Evolutionary conservation across 2,329 filamentous ascomycete genomes (phyloP), one percentile per base, ranked within the genome.

Genomic region (Fusarium clavum): DNA sequence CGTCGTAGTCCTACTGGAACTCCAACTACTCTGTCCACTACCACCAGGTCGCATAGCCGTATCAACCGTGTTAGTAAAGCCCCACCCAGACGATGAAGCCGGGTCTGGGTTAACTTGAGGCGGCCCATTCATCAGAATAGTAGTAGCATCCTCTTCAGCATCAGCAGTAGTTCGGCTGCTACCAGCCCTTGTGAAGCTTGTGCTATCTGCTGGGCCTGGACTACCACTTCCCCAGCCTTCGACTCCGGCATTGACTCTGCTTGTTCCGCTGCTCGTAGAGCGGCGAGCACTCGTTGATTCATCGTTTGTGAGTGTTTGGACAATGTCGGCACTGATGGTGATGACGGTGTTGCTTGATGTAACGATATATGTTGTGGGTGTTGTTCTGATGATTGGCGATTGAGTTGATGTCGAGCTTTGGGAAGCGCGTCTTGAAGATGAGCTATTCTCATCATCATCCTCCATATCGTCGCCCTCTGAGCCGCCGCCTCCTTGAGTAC

Each of bases 301-400:
- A 2, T 20, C 18, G 4, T 59, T n/a, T 5, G 41, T 59, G 11
- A 61, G 38, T 3, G 64, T 69, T 27, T 57, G n/a, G 6, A 64
- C 41, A 0, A 65, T 4, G 6, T 61, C 13, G 0, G 54, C 34
- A 0, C 68, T 65, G 1, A 60, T 57, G 2, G 54, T 69, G 6
- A 61, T 25, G 3, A 65, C 24, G 3, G 38, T 55, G 3, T 6
- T 40, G 16, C 41, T 43, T 0, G 68, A 71, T 6, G 68, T 71
- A 2, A 64, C 20, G 1, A 51, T 29, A 5, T 45, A 71, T 5
- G 43, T 55, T 2, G 44, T n/a, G 0, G 56, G 65, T 1, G 46
- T 30, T 3, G 52, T 71, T 9, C 27, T 22, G 0, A 71, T 3
- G 6, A 45, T 16, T 5, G 52, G 52, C 0, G 24, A 6, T 4